These are phyloP conservation scores for Epichloe hybrida DNA, from an alignment of 2,329 filamentous ascomycete genomes.

Conservation along the genomic window DNA sequence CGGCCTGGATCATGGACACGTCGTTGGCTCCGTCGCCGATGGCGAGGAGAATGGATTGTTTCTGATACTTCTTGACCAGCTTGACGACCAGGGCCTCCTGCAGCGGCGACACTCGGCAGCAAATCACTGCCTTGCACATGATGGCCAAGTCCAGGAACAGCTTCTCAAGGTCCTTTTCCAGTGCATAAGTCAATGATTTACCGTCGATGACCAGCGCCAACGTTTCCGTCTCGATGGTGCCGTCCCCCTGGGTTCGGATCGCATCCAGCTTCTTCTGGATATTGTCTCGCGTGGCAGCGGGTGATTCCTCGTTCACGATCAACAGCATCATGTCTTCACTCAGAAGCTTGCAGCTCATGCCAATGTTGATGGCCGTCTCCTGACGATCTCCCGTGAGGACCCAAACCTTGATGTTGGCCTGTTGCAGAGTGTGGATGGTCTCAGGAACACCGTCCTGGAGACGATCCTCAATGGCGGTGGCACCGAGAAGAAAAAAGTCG, in stretches of 20 bases:
- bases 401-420: constrained; percentile 97
- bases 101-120: constrained; percentile 88
- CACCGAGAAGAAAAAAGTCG: constrained; percentile 80
- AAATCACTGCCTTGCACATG: constrained; percentile 97
- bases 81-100: constrained; percentile 98
- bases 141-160: constrained; percentile 85
- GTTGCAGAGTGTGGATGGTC: constrained; percentile 92
- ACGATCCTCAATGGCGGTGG: constrained; percentile 93
- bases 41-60: constrained; percentile 81
- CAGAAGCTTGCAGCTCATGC: constrained; percentile 97
- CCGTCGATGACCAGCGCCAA: constrained; percentile 91
- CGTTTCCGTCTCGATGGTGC: constrained; percentile 67
- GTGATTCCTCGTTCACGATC: constrained; percentile 84
- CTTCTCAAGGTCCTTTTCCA: constrained; percentile 90
- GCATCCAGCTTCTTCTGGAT: constrained; percentile 88
- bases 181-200: constrained; percentile 81
- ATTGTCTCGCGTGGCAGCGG: constrained; percentile 71
- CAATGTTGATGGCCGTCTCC: constrained; percentile 98
- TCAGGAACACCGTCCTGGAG: constrained; percentile 95
- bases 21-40: constrained; percentile 98
- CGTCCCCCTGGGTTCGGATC: constrained; percentile 65
- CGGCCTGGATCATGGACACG: constrained; percentile 99
- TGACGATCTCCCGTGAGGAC: constrained; percentile 94
- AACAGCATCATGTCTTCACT: constrained; percentile 98
- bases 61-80: constrained; percentile 82